These are phyloP conservation scores for Cicer arietinum DNA, from an alignment of 306 rosid genomes.

Conservation along the genomic window DNA sequence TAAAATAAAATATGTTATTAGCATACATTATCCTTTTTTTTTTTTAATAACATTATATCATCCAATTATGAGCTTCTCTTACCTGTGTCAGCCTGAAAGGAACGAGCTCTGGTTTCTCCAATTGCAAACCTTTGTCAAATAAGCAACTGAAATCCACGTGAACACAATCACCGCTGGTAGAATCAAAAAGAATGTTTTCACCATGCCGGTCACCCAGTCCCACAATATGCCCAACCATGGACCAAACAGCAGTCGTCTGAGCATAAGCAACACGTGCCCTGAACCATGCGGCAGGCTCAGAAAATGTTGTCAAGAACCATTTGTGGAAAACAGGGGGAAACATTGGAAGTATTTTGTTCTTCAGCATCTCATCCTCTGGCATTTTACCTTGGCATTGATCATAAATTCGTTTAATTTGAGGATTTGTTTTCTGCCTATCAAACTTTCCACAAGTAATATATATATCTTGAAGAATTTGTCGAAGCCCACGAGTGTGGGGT, in stretches of 20 bases:
- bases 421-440: constrained; percentile 86
- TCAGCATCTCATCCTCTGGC: constrained; percentile 85
- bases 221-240: constrained; percentile 99
- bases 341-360: constrained; percentile 87
- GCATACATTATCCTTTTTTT: constrained; percentile 17
- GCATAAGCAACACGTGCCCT: constrained; percentile 95
- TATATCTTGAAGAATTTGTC: constrained; percentile 91
- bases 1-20: constrained; percentile 12
- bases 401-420: constrained; percentile 83
- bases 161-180: constrained; percentile 94
- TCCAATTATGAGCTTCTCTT: constrained; percentile 41
- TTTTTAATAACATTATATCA: background rate
- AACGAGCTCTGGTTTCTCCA: constrained; percentile 98
- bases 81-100: constrained; percentile 98
- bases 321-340: constrained; percentile 93
- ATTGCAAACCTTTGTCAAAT: constrained; percentile 94
- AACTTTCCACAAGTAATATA: constrained; percentile 84
- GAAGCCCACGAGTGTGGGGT: constrained; percentile 91
- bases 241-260: constrained; percentile 98
- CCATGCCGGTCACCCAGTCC: constrained; percentile 97
- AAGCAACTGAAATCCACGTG: constrained; percentile 99
- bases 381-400: constrained; percentile 91
- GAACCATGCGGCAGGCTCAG: constrained; percentile 99
- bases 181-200: constrained; percentile 95
- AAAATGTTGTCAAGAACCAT: constrained; percentile 93